Conservation (phyloP, 768 basidiomycete species). For the Hygrocybe punicea region DNA sequence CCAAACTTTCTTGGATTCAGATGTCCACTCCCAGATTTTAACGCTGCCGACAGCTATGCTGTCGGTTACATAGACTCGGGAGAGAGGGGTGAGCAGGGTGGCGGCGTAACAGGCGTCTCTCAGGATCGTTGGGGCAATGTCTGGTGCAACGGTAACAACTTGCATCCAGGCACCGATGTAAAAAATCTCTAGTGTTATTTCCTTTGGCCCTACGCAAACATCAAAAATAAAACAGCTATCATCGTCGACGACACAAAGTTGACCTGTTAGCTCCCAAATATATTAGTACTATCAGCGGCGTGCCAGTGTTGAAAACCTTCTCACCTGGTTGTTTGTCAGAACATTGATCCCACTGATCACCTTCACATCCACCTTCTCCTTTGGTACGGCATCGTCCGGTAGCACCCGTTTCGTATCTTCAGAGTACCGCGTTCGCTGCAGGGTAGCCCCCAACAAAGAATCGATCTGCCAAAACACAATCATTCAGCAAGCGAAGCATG, state of each 20-base stretch:
- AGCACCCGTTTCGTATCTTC: slow-evolving; percentile 57
- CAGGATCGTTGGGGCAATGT: slow-evolving; percentile 73
- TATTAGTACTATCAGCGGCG: neutral
- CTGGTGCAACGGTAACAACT: slow-evolving; percentile 56
- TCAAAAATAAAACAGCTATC: neutral
- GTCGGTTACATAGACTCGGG: slow-evolving; percentile 68
- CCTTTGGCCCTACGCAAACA: neutral
- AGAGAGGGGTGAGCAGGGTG: slow-evolving; percentile 42
- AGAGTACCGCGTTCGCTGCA: slow-evolving; percentile 79
- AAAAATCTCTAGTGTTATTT: neutral
- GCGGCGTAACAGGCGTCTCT: slow-evolving; percentile 50
- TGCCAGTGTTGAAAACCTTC: neutral
- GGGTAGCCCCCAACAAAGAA: slow-evolving; percentile 80
- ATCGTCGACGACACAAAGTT: slow-evolving; percentile 4
- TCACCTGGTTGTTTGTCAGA: slow-evolving; percentile 81
- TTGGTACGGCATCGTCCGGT: slow-evolving; percentile 45
- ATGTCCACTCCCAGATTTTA: slow-evolving; percentile 61
- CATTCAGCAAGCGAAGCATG: slow-evolving; percentile 3
- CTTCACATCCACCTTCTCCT: slow-evolving; percentile 32
- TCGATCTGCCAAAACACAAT: slow-evolving; percentile 56
- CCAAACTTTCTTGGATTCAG: slow-evolving; percentile 67
- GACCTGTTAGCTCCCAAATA: neutral
- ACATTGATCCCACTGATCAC: slow-evolving; percentile 64
- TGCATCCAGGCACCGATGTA: neutral
- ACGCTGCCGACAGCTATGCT: slow-evolving; percentile 67